phyloP scores from a whole-genome alignment of 495 filamentous ascomycete genomes.

The Tuber magnatum region DNA sequence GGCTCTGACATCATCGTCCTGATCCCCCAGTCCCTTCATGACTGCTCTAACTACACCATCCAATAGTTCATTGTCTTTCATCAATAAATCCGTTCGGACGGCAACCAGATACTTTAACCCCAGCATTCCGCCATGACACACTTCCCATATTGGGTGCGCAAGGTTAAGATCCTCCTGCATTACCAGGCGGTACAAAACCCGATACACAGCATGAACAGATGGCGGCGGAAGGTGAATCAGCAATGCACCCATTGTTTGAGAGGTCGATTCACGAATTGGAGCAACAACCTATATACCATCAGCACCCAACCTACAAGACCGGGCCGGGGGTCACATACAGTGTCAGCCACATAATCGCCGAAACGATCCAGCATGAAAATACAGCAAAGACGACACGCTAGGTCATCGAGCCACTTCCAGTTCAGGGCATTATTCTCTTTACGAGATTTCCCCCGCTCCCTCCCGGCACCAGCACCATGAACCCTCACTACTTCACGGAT shows the following conservation, averaged over 20 bases:
- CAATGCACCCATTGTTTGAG: conserved; percentile 87
- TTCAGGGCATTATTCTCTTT: conserved; percentile 72
- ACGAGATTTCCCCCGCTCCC: conserved; percentile 60
- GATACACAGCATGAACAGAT: conserved; percentile 74
- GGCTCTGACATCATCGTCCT: conserved; percentile 90
- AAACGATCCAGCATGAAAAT: conserved; percentile 97
- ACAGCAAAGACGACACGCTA: conserved; percentile 84
- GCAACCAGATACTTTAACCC: conserved; percentile 90
- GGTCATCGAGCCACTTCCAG: conserved; percentile 78
- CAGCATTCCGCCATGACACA: conserved; percentile 97
- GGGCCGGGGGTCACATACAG: conserved; percentile 45
- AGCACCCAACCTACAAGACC: conserved; percentile 4
- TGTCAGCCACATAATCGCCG: conserved; percentile 95
- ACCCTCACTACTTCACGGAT: conserved; percentile 85
- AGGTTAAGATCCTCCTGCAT: conserved; percentile 77
- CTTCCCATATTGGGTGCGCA: conserved; percentile 72
- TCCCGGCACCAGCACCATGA: conserved; percentile 86
- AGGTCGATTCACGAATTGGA: conserved; percentile 89
- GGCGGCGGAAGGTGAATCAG: conserved; percentile 66
- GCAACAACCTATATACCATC: conserved; percentile 58
- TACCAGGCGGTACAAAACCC: conserved; percentile 73
- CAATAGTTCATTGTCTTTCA: conserved; percentile 73
- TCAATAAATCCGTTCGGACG: conserved; percentile 80
- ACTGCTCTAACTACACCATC: conserved; percentile 87
- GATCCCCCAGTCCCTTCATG: conserved; percentile 86